Conservation (phyloP, 176 grass and related monocot species). For the Saccharum officinarum region DNA sequence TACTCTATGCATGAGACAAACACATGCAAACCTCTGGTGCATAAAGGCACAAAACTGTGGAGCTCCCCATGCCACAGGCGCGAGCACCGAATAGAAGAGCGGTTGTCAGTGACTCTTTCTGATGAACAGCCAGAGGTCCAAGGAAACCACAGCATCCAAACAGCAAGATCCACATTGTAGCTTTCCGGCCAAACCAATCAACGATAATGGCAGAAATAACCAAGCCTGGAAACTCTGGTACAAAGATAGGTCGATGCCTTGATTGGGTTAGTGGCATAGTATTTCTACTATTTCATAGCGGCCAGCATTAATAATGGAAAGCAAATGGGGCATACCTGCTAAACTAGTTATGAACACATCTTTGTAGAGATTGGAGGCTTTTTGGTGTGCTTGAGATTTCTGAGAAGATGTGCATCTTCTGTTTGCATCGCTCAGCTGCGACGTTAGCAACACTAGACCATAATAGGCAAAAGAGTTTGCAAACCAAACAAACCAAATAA, state of each 20-base stretch:
- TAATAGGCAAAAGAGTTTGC: slow-evolving; percentile 93
- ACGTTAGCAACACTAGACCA: slow-evolving; percentile 69
- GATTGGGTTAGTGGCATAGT: not conserved
- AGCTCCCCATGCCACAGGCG: slow-evolving; percentile 62
- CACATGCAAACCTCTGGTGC: slow-evolving; percentile 63
- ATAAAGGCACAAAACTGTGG: slow-evolving; percentile 55
- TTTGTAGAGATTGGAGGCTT: slow-evolving; percentile 53
- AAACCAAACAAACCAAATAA: slow-evolving; percentile 79
- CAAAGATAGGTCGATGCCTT: not conserved
- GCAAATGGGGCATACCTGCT: slow-evolving; percentile 44
- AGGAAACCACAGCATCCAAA: slow-evolving; percentile 58
- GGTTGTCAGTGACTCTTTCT: slow-evolving; percentile 61
- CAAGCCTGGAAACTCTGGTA: slow-evolving; percentile 68
- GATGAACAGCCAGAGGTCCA: slow-evolving; percentile 59
- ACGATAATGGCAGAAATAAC: slow-evolving; percentile 60
- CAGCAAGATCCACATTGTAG: slow-evolving; percentile 64
- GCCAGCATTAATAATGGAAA: not conserved
- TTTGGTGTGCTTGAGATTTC: slow-evolving; percentile 2
- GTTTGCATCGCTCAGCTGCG: slow-evolving; percentile 55
- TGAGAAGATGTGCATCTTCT: slow-evolving; percentile 43
- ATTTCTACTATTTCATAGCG: not conserved
- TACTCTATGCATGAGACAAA: not conserved
- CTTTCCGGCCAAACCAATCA: slow-evolving; percentile 65
- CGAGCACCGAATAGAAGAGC: slow-evolving; percentile 72
- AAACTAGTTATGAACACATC: slow-evolving; percentile 77